Percentiles rank a stretch among this genome's conserved stretches.
Evolutionary conservation across 2,329 filamentous ascomycete genomes (phyloP).

Genomic region (Paraphoma sp.): DNA sequence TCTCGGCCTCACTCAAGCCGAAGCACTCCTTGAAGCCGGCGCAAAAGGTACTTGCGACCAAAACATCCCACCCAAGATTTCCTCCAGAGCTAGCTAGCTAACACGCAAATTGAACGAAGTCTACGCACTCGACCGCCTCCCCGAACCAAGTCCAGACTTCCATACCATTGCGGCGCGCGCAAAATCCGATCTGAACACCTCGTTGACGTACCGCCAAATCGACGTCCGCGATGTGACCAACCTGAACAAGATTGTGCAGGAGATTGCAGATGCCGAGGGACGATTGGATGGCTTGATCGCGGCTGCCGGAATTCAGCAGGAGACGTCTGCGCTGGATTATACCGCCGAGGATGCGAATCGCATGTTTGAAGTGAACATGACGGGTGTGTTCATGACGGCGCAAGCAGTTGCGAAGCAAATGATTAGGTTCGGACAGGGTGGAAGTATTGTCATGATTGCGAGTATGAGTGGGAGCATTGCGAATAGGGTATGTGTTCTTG

Average conservation of each 20-base stretch:
- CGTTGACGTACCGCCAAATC: conserved; percentile 75
- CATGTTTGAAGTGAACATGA: conserved; percentile 69
- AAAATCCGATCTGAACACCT: conserved; percentile 68
- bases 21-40: conserved; percentile 76
- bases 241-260: conserved; percentile 71
- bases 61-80: too few species aligned
- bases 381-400: conserved; percentile 68
- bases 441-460: conserved; percentile 68
- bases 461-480: conserved; percentile 68
- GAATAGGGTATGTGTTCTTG: conserved; percentile 60
- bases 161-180: conserved; percentile 69
- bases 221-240: conserved; percentile 77
- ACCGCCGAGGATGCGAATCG: conserved; percentile 65
- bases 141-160: conserved; percentile 67
- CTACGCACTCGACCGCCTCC: conserved; percentile 70
- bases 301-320: conserved; percentile 79
- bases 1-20: conserved; percentile 75
- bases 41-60: conserved; percentile 61
- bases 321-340: conserved; percentile 83
- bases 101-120: conserved; percentile 50
- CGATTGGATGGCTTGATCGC: conserved; percentile 81
- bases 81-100: too few species aligned
- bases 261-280: conserved; percentile 73
- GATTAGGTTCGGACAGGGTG: conserved; percentile 65
- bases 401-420: conserved; percentile 70